Percentiles rank a stretch among this genome's conserved stretches.
phyloP scores from a whole-genome alignment of 805 yeast genomes.

The Clavispora asparagi region DNA sequence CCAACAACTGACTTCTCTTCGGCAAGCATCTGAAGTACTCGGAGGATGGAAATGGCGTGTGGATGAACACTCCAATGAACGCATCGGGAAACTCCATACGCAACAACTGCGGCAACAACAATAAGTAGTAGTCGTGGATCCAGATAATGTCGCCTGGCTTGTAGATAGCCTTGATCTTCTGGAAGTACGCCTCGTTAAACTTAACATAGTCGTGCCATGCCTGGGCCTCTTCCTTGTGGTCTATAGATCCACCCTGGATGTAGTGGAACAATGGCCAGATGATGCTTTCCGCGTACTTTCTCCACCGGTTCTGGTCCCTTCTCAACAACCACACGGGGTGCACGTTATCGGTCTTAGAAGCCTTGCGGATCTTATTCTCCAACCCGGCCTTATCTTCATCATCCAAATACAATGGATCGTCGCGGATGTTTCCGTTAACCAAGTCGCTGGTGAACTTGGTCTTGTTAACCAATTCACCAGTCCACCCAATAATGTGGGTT shows the following conservation, averaged over 20 bases:
- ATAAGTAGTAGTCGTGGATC: conserved; percentile 86
- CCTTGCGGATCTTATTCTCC: conserved; percentile 42
- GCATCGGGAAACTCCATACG: conserved; percentile 74
- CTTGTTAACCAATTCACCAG: conserved; percentile 69
- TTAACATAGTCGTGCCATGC: conserved; percentile 86
- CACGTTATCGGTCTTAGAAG: conserved; percentile 45
- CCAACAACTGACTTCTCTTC: conserved; percentile 73
- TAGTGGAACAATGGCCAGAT: conserved; percentile 96
- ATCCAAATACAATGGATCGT: conserved; percentile 57
- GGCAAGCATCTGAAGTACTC: conserved; percentile 90
- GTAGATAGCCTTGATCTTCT: conserved; percentile 66
- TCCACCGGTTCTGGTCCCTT: conserved; percentile 77
- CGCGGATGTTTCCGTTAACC: conserved; percentile 29
- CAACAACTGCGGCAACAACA: conserved; percentile 76
- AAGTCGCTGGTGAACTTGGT: conserved; percentile 14
- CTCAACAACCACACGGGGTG: conserved; percentile 89
- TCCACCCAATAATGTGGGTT: conserved; percentile 87
- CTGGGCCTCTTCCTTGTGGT: conserved; percentile 62
- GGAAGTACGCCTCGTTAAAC: conserved; percentile 86
- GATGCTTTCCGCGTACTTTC: conserved; percentile 82
- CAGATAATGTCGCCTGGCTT: conserved; percentile 87
- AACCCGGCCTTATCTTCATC: conserved; percentile 50
- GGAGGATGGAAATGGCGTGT: conserved; percentile 91
- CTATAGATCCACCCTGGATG: conserved; percentile 70
- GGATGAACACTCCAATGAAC: conserved; percentile 72